These are phyloP conservation scores for Clohesyomyces aquaticus DNA, from an alignment of 495 filamentous ascomycete genomes.

Conservation along the genomic window DNA sequence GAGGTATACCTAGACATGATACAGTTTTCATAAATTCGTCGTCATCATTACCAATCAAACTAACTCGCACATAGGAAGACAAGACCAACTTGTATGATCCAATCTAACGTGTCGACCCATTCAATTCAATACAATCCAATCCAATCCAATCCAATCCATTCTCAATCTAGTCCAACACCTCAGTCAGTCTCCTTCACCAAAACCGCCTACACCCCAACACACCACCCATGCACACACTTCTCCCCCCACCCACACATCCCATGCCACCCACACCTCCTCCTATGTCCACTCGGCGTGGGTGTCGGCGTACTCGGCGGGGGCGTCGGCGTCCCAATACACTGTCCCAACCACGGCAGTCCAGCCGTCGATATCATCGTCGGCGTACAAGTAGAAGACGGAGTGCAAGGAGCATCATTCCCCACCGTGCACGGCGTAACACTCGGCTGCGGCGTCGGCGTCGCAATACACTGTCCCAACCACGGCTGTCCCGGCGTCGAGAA, in stretches of 20 bases:
- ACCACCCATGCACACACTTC: conserved; percentile 22
- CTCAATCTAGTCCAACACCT: no score
- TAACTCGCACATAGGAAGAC: no score
- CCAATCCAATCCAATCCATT: no score
- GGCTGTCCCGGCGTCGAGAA: conserved; percentile 14
- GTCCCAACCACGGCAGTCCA: conserved; percentile 19
- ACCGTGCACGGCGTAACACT: background rate
- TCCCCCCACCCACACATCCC: conserved; percentile 14
- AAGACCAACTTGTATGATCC: no score
- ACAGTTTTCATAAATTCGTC: no score
- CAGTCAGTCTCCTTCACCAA: no score
- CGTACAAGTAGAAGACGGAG: conserved; percentile 23
- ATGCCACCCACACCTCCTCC: conserved; percentile 10
- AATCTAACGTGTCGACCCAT: no score
- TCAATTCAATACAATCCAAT: no score
- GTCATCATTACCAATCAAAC: no score
- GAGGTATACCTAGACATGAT: no score
- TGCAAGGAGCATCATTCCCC: conserved; percentile 21
- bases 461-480: conserved; percentile 23
- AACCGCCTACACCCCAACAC: conserved; percentile 2
- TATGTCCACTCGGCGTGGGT: background rate
- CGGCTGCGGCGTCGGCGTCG: background rate
- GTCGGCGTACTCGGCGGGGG: conserved; percentile 4
- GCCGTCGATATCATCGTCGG: conserved; percentile 30
- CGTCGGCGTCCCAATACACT: conserved; percentile 13